Evolutionary conservation across 202 grass and related monocot genomes (phyloP).

Genomic region (Musa balbisiana): DNA sequence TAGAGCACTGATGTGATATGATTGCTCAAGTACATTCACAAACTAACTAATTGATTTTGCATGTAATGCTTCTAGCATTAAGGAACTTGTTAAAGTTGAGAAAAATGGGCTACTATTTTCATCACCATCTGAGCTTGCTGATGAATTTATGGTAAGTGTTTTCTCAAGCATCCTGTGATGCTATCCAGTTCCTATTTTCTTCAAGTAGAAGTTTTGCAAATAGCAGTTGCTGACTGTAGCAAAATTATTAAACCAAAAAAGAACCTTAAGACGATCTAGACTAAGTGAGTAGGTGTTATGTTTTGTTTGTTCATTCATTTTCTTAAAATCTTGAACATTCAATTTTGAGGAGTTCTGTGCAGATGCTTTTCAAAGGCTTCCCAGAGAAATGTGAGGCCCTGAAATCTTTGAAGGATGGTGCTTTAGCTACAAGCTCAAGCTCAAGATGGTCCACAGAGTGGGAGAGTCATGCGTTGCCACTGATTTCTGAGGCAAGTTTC

Average conservation of each 20-base stretch:
- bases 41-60: constrained; percentile 17
- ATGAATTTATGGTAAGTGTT: constrained; percentile 79
- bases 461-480: constrained; percentile 59
- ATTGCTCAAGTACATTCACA: not conserved
- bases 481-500: constrained; percentile 52
- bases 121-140: constrained; percentile 81
- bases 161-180: not conserved
- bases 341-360: constrained; percentile 14
- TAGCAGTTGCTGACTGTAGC: not conserved
- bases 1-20: constrained; percentile 23
- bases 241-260: not conserved
- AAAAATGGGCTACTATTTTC: constrained; percentile 91
- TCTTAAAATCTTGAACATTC: constrained; percentile 1
- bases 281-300: not conserved
- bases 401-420: constrained; percentile 62
- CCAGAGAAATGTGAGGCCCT: constrained; percentile 59
- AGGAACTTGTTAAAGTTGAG: constrained; percentile 84
- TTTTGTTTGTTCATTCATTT: not conserved
- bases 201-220: not conserved
- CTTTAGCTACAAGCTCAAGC: constrained; percentile 49
- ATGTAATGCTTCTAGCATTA: constrained; percentile 46
- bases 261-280: not conserved
- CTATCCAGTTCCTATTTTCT: not conserved
- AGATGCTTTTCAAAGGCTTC: constrained; percentile 97
- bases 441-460: constrained; percentile 78